phyloP scores from a whole-genome alignment of 163 green algal species.

The Coccomyxa subellipsoidea region DNA sequence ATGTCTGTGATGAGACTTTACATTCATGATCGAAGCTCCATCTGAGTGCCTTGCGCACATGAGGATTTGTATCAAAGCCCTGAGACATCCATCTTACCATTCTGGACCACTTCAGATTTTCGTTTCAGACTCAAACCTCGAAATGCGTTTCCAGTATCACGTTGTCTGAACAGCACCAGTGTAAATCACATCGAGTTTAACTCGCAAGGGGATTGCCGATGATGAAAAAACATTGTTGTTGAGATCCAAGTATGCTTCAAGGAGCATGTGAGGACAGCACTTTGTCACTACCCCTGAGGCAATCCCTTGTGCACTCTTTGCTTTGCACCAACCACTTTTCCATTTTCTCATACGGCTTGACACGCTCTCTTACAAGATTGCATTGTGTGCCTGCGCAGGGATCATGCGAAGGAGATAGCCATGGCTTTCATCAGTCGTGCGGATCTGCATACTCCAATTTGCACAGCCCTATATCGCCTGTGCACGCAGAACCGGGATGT shows the following conservation, averaged over 20 bases:
- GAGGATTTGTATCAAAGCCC: background rate
- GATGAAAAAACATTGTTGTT: conserved; percentile 44
- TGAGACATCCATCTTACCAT: conserved; percentile 4
- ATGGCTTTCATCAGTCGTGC: conserved; percentile 64
- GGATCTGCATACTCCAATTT: conserved; percentile 67
- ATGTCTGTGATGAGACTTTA: conserved; percentile 11
- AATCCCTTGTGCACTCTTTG: background rate
- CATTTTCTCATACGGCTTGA: background rate
- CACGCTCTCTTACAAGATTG: background rate
- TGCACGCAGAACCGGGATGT: conserved; percentile 49
- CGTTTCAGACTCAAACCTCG: no score
- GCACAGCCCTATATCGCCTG: conserved; percentile 55
- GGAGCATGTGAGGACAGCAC: conserved; percentile 25
- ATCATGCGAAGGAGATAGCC: conserved; percentile 47
- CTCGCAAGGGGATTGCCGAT: background rate
- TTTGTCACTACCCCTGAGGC: conserved; percentile 44
- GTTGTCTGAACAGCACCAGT: no score
- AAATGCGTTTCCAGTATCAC: no score
- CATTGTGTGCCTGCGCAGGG: conserved; percentile 23
- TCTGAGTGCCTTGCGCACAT: conserved; percentile 8
- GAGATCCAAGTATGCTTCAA: conserved; percentile 36
- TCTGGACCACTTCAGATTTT: no score
- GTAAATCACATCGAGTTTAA: background rate
- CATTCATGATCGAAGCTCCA: conserved; percentile 23
- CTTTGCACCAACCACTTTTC: background rate